These are phyloP conservation scores for Quambalaria eucalypti DNA, from an alignment of 1,284 basidiomycete species.

Conservation along the genomic window DNA sequence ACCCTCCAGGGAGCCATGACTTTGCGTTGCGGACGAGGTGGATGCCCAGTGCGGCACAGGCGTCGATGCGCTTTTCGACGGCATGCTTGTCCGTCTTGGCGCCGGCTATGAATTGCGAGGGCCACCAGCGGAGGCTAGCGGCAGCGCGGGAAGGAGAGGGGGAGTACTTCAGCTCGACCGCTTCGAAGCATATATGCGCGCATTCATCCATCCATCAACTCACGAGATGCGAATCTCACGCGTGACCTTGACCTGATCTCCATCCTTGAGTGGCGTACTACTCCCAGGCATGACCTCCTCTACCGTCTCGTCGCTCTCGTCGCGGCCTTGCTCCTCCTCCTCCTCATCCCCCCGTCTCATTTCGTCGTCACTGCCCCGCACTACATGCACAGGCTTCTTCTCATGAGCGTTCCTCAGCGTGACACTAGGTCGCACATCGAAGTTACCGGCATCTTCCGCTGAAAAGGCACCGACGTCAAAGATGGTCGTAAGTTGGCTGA, in stretches of 20 bases:
- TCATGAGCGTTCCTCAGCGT: slow-evolving; percentile 1
- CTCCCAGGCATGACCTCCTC: neutral
- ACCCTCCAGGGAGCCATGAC: slow-evolving; percentile 19
- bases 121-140: neutral
- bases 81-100: neutral
- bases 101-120: neutral
- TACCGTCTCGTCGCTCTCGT: neutral
- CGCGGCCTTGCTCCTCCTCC: neutral
- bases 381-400: neutral
- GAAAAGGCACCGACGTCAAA: slow-evolving; percentile 12
- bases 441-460: neutral
- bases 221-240: neutral
- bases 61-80: neutral
- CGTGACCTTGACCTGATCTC: neutral
- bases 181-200: neutral
- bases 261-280: neutral
- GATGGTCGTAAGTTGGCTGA: slow-evolving; percentile 18
- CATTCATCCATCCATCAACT: neutral
- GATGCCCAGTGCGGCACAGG: neutral
- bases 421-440: slow-evolving; percentile 13
- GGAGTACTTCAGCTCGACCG: neutral
- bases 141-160: neutral
- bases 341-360: neutral
- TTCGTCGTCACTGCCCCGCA: neutral
- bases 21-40: neutral